phyloP scores from a whole-genome alignment of 345 rosid genomes.

The Populus tremula region DNA sequence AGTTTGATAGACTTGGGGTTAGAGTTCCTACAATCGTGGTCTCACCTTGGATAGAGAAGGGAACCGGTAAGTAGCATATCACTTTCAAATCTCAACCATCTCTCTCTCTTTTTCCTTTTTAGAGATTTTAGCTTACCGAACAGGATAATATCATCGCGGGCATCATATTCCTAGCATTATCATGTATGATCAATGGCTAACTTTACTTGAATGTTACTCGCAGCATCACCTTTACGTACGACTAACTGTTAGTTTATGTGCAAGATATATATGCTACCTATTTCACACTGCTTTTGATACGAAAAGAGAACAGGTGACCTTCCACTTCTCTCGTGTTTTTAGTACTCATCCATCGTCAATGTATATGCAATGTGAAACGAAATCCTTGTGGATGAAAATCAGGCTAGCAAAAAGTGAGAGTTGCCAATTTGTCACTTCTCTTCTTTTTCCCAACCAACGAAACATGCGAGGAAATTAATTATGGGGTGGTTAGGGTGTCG shows the following conservation, averaged over 20 bases:
- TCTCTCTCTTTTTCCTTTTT: neutral
- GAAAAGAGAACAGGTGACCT: neutral
- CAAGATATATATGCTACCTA: too few species aligned
- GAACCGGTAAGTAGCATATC: constrained; percentile 43
- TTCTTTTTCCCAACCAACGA: neutral
- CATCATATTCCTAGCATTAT: neutral
- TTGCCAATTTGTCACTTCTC: neutral
- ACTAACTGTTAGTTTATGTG: too few species aligned
- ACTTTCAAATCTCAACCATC: neutral
- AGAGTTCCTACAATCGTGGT: constrained; percentile 77
- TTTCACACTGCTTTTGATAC: too few species aligned
- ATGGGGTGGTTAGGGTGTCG: neutral
- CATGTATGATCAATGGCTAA: neutral
- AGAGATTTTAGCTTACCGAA: neutral
- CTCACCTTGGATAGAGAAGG: constrained; percentile 89
- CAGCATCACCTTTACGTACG: neutral
- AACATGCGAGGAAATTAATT: neutral
- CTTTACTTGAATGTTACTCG: neutral
- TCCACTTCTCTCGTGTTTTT: neutral
- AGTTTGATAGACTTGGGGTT: constrained; percentile 71
- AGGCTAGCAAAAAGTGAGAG: neutral
- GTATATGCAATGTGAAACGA: neutral
- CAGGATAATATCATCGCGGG: neutral
- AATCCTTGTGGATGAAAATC: neutral
- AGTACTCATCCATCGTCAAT: neutral